Evolutionary conservation across 257 asterid genomes (phyloP).

Genomic region (Scutellaria minor): DNA sequence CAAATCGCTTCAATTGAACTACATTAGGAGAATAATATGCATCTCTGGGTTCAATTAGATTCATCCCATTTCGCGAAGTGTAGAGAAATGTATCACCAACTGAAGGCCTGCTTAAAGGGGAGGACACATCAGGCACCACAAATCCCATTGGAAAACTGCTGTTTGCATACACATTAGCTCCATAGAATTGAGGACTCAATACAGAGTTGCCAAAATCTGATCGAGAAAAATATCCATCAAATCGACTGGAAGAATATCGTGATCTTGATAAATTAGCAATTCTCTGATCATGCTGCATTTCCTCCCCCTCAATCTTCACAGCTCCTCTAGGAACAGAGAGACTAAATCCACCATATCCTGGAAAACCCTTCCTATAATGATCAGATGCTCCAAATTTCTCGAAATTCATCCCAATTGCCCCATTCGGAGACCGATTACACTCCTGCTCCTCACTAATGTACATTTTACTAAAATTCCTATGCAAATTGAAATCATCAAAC

Average conservation of each 20-base stretch:
- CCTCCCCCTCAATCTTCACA: constrained; percentile 44
- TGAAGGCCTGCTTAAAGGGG: constrained; percentile 41
- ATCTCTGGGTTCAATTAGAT: constrained; percentile 38
- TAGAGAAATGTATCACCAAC: constrained; percentile 40
- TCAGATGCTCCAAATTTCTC: constrained; percentile 41
- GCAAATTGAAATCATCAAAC: constrained; percentile 48
- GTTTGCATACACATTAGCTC: constrained; percentile 36
- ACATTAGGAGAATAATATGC: constrained; percentile 35
- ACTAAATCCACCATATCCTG: constrained; percentile 44
- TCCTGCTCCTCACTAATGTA: constrained; percentile 52
- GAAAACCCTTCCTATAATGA: constrained; percentile 36
- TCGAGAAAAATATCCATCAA: constrained; percentile 40
- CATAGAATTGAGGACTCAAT: constrained; percentile 42
- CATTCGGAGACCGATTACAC: constrained; percentile 39
- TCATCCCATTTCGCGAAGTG: constrained; percentile 45
- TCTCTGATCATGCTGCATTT: constrained; percentile 43
- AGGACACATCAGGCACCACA: constrained; percentile 38
- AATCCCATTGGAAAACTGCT: constrained; percentile 43
- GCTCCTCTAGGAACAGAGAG: constrained; percentile 42
- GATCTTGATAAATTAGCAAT: constrained; percentile 41
- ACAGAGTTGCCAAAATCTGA: constrained; percentile 37
- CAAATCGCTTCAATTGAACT: constrained; percentile 38
- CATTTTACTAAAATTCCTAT: constrained; percentile 56
- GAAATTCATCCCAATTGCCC: constrained; percentile 33
- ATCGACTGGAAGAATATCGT: constrained; percentile 30